These are phyloP conservation scores for Suhomyces kunorum DNA, from an alignment of 1,139 yeast genomes.

Conservation along the genomic window DNA sequence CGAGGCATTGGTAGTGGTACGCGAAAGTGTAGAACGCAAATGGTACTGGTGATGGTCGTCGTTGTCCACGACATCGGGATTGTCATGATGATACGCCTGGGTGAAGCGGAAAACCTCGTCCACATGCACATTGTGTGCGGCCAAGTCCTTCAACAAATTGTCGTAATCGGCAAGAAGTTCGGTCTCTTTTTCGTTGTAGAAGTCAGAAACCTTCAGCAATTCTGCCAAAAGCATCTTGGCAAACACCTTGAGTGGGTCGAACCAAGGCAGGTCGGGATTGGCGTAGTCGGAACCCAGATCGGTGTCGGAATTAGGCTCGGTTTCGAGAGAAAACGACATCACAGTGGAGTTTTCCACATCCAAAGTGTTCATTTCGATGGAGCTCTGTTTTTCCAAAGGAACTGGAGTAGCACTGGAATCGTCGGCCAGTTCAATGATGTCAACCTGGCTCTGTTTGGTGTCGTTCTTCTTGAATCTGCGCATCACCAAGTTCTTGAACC, in stretches of 20 bases:
- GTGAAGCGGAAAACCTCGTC: slow-evolving; percentile 34
- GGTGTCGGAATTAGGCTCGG: slow-evolving; percentile 7
- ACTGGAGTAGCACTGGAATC: not conserved
- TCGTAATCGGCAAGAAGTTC: slow-evolving; percentile 50
- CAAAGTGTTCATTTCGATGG: slow-evolving; percentile 10
- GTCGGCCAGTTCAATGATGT: not conserved
- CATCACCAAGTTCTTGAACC: slow-evolving; percentile 8
- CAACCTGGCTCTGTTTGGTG: not conserved
- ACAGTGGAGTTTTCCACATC: slow-evolving; percentile 15
- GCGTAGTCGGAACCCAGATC: slow-evolving; percentile 13
- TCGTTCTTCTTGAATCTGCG: slow-evolving; percentile 11
- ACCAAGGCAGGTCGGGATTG: slow-evolving; percentile 21
- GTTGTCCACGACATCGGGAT: slow-evolving; percentile 19
- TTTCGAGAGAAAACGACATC: slow-evolving; percentile 8
- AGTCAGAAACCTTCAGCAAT: slow-evolving; percentile 55
- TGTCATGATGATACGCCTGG: slow-evolving; percentile 25
- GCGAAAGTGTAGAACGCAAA: slow-evolving; percentile 27
- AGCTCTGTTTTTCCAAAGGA: slow-evolving; percentile 9
- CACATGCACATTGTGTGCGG: slow-evolving; percentile 31
- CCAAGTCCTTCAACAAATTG: slow-evolving; percentile 43
- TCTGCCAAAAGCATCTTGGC: slow-evolving; percentile 55
- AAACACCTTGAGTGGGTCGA: slow-evolving; percentile 54
- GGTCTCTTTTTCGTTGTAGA: slow-evolving; percentile 51
- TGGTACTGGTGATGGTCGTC: slow-evolving; percentile 30
- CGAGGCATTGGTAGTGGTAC: slow-evolving; percentile 35